These are phyloP conservation scores for Beauveria sp. DNA, from an alignment of 2,329 filamentous ascomycete species.

Conservation along the genomic window DNA sequence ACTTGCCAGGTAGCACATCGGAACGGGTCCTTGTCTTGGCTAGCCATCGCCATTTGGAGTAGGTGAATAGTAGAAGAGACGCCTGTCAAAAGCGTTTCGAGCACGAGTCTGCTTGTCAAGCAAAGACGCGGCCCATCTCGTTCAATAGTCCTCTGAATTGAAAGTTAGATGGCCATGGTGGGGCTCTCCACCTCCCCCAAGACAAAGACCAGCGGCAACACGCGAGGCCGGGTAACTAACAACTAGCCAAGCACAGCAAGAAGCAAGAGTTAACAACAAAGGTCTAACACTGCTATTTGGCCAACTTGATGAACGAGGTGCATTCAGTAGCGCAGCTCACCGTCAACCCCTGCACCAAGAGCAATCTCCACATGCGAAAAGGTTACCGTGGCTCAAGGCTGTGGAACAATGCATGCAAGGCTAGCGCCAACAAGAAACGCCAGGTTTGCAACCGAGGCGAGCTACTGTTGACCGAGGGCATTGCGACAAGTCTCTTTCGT, in stretches of 20 bases:
- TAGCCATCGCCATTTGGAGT: neutral
- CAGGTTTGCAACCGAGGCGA: neutral
- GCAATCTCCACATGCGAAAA: neutral
- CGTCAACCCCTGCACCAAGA: neutral
- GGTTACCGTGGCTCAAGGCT: neutral
- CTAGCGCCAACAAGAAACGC: neutral
- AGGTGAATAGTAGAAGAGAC: neutral
- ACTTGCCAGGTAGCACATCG: neutral
- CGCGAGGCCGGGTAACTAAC: neutral
- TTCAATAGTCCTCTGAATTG: neutral
- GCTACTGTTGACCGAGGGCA: neutral
- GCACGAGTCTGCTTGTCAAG: neutral
- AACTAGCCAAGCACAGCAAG: neutral
- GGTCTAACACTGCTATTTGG: neutral
- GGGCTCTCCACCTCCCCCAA: neutral
- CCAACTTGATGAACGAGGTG: constrained; percentile 10
- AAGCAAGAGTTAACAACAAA: neutral
- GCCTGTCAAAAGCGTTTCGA: neutral
- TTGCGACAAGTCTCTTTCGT: neutral
- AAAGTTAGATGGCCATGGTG: neutral
- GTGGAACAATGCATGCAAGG: neutral
- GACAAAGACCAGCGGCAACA: neutral
- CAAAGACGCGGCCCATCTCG: neutral
- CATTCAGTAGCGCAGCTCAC: constrained; percentile 7
- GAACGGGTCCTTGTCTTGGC: neutral